phyloP scores from a whole-genome alignment of 192 early-diverging fungal genomes.

The Haplosporangium gracile region DNA sequence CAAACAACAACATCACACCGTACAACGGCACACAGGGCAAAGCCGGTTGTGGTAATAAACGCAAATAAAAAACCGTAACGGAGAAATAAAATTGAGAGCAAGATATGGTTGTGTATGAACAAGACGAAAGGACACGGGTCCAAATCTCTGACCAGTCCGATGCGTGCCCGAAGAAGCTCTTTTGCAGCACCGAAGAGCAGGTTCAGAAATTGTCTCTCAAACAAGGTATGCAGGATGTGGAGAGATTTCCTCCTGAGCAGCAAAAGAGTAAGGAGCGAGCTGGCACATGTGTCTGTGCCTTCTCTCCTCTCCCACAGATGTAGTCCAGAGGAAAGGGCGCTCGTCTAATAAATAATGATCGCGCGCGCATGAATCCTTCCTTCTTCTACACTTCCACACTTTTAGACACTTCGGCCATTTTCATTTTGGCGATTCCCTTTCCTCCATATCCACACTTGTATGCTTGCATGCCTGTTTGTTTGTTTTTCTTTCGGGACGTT shows the following conservation, averaged over 20 bases:
- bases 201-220: not conserved
- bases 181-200: not conserved
- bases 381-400: too few species aligned
- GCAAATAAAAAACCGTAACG: not conserved
- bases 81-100: not conserved
- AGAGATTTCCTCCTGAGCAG: conserved; percentile 6
- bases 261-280: not conserved
- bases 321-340: not conserved
- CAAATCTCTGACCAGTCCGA: conserved; percentile 8
- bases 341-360: not conserved
- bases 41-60: not conserved
- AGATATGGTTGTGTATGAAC: not conserved
- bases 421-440: not conserved
- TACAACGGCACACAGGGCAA: too few species aligned
- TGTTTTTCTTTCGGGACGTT: not conserved
- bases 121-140: not conserved
- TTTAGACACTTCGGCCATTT: not conserved
- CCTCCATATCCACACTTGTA: not conserved
- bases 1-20: not conserved
- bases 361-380: not conserved
- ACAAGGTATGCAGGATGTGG: not conserved
- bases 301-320: not conserved
- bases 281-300: not conserved
- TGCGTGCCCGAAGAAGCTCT: conserved; percentile 8
- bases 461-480: not conserved